phyloP scores from a whole-genome alignment of 805 yeast genomes.

The Zygosaccharomyces kombuchaensis region DNA sequence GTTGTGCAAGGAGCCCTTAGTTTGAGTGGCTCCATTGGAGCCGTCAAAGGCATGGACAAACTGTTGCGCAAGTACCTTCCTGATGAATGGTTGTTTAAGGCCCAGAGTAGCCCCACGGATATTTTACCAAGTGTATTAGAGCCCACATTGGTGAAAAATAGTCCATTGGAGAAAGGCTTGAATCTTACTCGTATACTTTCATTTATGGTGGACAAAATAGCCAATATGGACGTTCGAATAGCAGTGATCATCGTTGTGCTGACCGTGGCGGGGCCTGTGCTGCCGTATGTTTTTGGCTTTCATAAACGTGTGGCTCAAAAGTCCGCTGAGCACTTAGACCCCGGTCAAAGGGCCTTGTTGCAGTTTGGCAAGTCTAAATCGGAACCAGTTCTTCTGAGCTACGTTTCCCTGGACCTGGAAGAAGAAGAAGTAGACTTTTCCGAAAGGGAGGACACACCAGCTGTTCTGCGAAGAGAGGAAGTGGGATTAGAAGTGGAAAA shows the following conservation, averaged over 20 bases:
- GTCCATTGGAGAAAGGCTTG: conserved; percentile 1
- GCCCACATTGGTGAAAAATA: background rate
- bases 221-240: conserved; percentile 11
- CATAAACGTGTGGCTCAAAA: background rate
- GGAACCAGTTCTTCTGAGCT: conserved; percentile 14
- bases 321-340: conserved; percentile 9
- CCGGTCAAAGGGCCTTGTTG: conserved; percentile 23
- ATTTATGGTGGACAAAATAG: conserved; percentile 9
- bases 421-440: conserved; percentile 2
- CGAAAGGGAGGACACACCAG: background rate
- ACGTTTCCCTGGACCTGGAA: conserved; percentile 9
- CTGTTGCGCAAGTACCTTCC: conserved; percentile 12
- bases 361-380: conserved; percentile 23
- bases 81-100: conserved; percentile 12
- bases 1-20: conserved; percentile 16
- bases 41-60: conserved; percentile 15
- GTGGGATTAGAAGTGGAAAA: background rate
- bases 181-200: conserved; percentile 10
- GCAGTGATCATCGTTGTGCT: conserved; percentile 7
- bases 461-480: conserved; percentile 1
- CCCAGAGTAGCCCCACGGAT: background rate
- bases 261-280: conserved; percentile 10
- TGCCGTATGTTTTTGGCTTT: background rate
- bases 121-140: background rate
- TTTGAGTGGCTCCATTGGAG: conserved; percentile 17